Base-by-base conservation (phyloP, 805 yeast genomes). In the Metschnikowia similis region DNA sequence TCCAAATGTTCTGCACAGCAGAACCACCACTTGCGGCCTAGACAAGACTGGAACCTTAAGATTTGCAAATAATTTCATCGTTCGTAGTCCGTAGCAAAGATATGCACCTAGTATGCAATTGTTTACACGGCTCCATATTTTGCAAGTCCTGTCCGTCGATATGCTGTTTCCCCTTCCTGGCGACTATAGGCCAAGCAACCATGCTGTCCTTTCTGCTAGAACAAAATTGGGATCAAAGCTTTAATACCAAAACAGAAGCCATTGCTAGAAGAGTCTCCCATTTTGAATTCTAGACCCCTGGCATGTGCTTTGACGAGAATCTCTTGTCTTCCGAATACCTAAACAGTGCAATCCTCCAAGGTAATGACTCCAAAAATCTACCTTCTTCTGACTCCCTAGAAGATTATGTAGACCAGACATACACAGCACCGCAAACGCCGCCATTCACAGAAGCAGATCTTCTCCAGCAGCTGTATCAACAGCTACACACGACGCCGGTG, bases 271-370 rank as follows among this genome's bases (percentile, higher is more conserved):
- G 11, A 32, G n/a, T 27, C 36, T 26, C 21, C 37, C 34, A 11
- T 34, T 32, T 26, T 35, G 42, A 39, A 41, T 31, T 41, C 45
- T 34, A 17, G 45, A 21, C 45, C 45, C 34, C 46, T 9, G 32
- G 26, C 46, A 43, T 43, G 46, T 34, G 39, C n/a, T 43, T 43
- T 32, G 46, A 43, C 46, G 46, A 43, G 27, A 43, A 43, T 35
- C 46, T 35, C 8, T 34, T 43, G 14, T 14, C 39, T 34, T 35
- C 46, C 46, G 46, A 43, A 34, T 43, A 35, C 32, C 21, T 41
- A 21, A 26, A n/a, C 45, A 36, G 34, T 34, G 30, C 45, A 9
- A 32, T 41, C 17, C 8, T 32, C 7, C 45, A 26, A 28, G 45
- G 45, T n/a, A 41, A 21, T n/a, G 45, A 41, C 17, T 14, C 45